phyloP scores from a whole-genome alignment of 495 filamentous ascomycete species.

The Thozetella sp. region DNA sequence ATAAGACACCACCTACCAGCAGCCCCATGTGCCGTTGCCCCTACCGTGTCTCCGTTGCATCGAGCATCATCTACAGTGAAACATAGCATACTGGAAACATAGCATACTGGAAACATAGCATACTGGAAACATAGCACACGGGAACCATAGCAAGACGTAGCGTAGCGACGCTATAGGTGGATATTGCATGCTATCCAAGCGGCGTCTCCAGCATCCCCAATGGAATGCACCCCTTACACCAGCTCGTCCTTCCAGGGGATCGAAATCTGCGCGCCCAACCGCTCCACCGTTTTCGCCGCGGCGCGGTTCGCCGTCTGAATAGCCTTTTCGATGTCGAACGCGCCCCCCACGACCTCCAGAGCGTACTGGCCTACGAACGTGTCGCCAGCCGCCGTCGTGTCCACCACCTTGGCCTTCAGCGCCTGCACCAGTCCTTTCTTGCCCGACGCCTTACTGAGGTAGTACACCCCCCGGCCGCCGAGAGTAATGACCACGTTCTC shows the following conservation, averaged over 20 bases:
- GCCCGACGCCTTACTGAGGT: constrained; percentile 38
- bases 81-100: too few relatives aligned
- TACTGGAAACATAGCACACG: too few relatives aligned
- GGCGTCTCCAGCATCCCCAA: not conserved
- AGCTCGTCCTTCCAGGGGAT: constrained; percentile 91
- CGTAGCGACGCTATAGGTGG: too few relatives aligned
- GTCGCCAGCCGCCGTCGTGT: constrained; percentile 94
- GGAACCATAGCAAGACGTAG: too few relatives aligned
- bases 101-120: too few relatives aligned
- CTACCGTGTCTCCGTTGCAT: too few relatives aligned
- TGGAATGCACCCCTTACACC: constrained; percentile 11
- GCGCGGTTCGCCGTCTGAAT: constrained; percentile 72
- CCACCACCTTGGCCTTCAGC: constrained; percentile 71
- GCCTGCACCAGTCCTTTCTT: constrained; percentile 50
- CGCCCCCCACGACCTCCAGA: constrained; percentile 54
- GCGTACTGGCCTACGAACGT: constrained; percentile 93
- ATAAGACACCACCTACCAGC: too few relatives aligned
- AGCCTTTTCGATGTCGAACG: constrained; percentile 57
- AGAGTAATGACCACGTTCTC: constrained; percentile 81
- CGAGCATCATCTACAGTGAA: too few relatives aligned
- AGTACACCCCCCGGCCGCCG: constrained; percentile 74
- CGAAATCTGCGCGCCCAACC: constrained; percentile 77
- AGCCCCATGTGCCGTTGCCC: too few relatives aligned
- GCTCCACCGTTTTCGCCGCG: constrained; percentile 75
- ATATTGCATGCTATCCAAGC: too few relatives aligned